Evolutionary conservation across 2,329 filamentous ascomycete genomes (phyloP).

Genomic region (Epichloe festucae): DNA sequence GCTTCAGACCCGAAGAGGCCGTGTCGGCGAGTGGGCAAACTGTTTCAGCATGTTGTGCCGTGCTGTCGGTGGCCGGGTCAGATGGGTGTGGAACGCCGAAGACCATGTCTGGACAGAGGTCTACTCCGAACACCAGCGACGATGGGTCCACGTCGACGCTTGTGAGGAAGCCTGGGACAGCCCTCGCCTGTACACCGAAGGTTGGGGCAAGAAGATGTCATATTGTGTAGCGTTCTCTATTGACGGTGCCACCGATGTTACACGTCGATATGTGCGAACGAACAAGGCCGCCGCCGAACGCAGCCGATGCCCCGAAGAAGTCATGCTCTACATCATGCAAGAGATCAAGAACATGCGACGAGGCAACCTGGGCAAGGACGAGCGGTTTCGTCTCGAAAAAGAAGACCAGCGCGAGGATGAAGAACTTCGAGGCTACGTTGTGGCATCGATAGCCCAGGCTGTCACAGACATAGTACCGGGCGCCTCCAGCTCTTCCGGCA

Average conservation of each 20-base stretch:
- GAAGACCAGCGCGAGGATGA: constrained; percentile 66
- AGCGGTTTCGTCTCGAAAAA: constrained; percentile 68
- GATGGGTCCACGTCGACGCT: constrained; percentile 94
- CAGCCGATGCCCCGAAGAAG: constrained; percentile 72
- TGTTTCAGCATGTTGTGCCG: constrained; percentile 98
- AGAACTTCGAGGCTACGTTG: constrained; percentile 62
- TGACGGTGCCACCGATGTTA: constrained; percentile 61
- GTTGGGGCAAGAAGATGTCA: constrained; percentile 92
- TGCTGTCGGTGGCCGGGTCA: constrained; percentile 76
- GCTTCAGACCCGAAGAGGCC: constrained; percentile 72
- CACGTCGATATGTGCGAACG: constrained; percentile 58
- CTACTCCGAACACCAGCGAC: constrained; percentile 82
- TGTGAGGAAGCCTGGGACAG: constrained; percentile 96
- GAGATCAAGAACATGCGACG: constrained; percentile 81
- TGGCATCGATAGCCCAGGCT: constrained; percentile 59
- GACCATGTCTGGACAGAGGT: constrained; percentile 98
- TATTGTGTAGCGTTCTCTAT: constrained; percentile 96
- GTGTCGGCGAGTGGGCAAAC: constrained; percentile 93
- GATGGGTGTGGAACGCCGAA: constrained; percentile 98
- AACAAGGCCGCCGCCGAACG: constrained; percentile 60
- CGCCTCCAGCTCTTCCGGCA: constrained; percentile 16
- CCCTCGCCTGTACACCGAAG: constrained; percentile 80
- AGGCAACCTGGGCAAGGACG: constrained; percentile 72
- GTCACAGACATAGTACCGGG: constrained; percentile 55
- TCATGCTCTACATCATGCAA: constrained; percentile 79